Percentiles rank a stretch among this genome's conserved stretches.
Evolutionary conservation across 208 protist genomes (phyloP).

Genomic region (Sergeia podlipaevii): DNA sequence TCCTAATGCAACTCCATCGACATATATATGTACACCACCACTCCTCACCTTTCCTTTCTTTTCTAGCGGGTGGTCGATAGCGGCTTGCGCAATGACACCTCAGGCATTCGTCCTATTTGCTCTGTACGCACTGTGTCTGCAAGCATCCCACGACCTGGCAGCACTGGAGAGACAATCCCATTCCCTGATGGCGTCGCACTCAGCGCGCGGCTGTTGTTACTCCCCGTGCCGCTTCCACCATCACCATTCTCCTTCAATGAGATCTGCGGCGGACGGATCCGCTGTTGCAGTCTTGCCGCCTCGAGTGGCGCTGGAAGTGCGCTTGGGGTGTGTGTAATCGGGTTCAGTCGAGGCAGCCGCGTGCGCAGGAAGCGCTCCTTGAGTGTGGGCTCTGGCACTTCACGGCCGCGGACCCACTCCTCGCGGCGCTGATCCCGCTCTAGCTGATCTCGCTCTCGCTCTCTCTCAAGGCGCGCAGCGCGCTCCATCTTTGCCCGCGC

Average conservation of each 20-base stretch:
- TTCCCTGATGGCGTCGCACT: background rate
- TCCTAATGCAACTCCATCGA: constrained; percentile 3
- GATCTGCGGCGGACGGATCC: background rate
- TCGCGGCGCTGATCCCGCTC: constrained; percentile 8
- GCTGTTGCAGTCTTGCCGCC: constrained; percentile 14
- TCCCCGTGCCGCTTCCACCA: constrained; percentile 7
- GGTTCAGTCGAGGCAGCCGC: constrained; percentile 12
- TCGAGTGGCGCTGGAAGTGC: background rate
- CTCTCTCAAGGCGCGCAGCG: constrained; percentile 6
- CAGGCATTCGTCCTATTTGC: background rate
- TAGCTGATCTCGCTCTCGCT: background rate
- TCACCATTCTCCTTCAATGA: constrained; percentile 8
- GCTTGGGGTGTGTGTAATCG: background rate
- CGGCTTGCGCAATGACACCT: background rate
- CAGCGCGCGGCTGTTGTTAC: constrained; percentile 12
- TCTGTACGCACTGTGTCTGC: no score
- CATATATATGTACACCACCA: constrained; percentile 1
- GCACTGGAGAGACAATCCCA: constrained; percentile 11
- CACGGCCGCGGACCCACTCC: constrained; percentile 15
- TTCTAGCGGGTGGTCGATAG: background rate
- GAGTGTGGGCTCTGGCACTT: constrained; percentile 7
- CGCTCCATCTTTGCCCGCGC: constrained; percentile 19
- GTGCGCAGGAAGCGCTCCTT: constrained; percentile 24
- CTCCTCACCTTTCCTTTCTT: background rate
- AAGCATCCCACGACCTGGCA: no score